Evolutionary conservation across 2,329 filamentous ascomycete genomes (phyloP).

Genomic region (Ceratocystis destructans): DNA sequence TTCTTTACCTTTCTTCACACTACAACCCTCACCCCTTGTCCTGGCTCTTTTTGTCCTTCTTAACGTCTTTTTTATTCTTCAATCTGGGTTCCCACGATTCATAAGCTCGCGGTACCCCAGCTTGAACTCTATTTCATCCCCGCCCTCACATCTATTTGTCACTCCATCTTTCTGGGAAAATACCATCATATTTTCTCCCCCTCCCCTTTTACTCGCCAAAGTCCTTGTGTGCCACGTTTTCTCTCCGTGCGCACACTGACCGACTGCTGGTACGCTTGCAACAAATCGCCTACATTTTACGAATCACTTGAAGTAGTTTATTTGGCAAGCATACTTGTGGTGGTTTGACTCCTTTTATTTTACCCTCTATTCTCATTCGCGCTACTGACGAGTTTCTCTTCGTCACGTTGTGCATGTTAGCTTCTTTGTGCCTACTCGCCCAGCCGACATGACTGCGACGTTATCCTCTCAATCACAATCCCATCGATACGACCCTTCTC

Average conservation of each 20-base stretch:
- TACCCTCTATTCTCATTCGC: neutral
- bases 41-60: neutral
- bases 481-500: slow-evolving; percentile 16
- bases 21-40: neutral
- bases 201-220: neutral
- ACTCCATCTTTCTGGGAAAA: neutral
- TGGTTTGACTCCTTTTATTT: neutral
- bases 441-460: slow-evolving; percentile 18
- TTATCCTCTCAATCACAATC: slow-evolving; percentile 18
- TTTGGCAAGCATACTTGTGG: neutral
- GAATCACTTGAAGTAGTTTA: neutral
- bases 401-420: slow-evolving; percentile 11
- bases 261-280: neutral
- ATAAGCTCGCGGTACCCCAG: neutral
- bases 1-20: neutral
- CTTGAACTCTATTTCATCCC: neutral
- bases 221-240: slow-evolving; percentile 6
- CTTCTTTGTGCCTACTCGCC: slow-evolving; percentile 3
- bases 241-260: neutral
- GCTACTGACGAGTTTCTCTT: neutral
- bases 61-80: neutral
- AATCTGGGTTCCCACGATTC: neutral
- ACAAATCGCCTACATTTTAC: neutral
- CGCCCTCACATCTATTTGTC: neutral
- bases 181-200: neutral